Conservation (phyloP, 1,139 yeast genomes). For the Blastobotrys serpentis region DNA sequence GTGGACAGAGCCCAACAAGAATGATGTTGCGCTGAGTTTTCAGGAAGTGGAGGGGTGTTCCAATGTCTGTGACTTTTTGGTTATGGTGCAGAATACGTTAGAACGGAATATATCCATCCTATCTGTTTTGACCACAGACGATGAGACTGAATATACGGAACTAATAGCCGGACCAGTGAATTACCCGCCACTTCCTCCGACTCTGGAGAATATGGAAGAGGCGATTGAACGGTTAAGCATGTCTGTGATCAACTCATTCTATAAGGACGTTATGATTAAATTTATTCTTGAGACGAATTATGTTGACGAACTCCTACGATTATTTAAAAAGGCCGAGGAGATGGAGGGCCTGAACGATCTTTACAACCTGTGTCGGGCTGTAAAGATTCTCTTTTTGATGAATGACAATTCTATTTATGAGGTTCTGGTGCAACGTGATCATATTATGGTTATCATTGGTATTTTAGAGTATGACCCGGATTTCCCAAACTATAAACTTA, state of each 20-base stretch:
- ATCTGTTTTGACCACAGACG: slow-evolving; percentile 59
- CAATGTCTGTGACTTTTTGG: slow-evolving; percentile 74
- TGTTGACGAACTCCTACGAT: slow-evolving; percentile 49
- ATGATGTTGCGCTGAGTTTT: slow-evolving; percentile 85
- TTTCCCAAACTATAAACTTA: slow-evolving; percentile 73
- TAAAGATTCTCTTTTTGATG: slow-evolving; percentile 62
- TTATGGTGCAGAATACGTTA: slow-evolving; percentile 59
- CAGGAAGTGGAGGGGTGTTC: slow-evolving; percentile 93
- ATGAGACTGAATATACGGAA: slow-evolving; percentile 58
- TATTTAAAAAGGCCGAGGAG: slow-evolving; percentile 58
- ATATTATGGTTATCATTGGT: slow-evolving; percentile 66
- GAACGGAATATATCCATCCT: slow-evolving; percentile 73
- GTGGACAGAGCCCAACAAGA: slow-evolving; percentile 82
- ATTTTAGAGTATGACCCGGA: slow-evolving; percentile 92
- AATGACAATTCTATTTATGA: slow-evolving; percentile 73
- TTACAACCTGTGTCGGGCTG: slow-evolving; percentile 66
- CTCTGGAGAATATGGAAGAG: slow-evolving; percentile 42
- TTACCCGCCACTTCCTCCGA: slow-evolving; percentile 58
- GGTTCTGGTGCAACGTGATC: slow-evolving; percentile 59
- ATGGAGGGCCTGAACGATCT: slow-evolving; percentile 51
- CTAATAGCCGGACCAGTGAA: slow-evolving; percentile 77
- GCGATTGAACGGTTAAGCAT: slow-evolving; percentile 45
- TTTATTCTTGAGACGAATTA: slow-evolving; percentile 44
- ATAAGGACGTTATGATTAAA: slow-evolving; percentile 36
- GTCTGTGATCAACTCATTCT: slow-evolving; percentile 27